A percentile compares a stretch with the other conserved stretches of the same genome.
Evolutionary conservation across 306 rosid genomes (phyloP).

Genomic region (Quercus gilva): DNA sequence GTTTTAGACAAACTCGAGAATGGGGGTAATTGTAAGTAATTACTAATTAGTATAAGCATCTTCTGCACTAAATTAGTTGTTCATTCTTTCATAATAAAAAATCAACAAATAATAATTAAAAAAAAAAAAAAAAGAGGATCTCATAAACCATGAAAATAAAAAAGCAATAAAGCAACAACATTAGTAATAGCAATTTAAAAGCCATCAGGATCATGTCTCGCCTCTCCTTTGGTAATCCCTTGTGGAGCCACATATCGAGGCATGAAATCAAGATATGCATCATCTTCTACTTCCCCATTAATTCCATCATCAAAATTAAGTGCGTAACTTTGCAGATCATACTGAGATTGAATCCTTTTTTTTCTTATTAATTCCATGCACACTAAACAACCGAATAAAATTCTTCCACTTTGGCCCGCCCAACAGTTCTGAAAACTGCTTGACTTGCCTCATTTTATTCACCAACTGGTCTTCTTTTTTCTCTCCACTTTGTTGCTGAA

Average conservation of each 20-base stretch:
- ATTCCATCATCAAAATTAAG: constrained; percentile 33
- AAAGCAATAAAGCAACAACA: no score
- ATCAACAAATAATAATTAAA: no score
- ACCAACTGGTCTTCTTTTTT: constrained; percentile 14
- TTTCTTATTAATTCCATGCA: constrained; percentile 12
- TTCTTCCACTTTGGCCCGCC: constrained; percentile 39
- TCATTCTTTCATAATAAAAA: no score
- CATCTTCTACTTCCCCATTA: neutral
- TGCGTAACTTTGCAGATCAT: constrained; percentile 28
- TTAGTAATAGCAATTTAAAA: neutral
- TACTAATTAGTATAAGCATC: no score
- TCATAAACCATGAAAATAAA: no score
- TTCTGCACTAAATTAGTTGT: no score
- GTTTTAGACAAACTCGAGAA: no score
- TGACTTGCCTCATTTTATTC: constrained; percentile 11
- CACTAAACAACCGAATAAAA: constrained; percentile 1
- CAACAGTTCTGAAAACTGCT: constrained; percentile 27
- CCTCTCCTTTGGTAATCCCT: constrained; percentile 1
- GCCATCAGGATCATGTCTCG: neutral
- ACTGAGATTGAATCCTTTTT: constrained; percentile 10
- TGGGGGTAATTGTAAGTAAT: no score
- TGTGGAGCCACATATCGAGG: neutral
- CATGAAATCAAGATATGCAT: neutral
- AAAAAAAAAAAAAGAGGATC: no score
- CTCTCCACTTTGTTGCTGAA: neutral